Evolutionary conservation across 306 rosid genomes (phyloP), one percentile per base, ranked within the genome.

Genomic region (Cucumis melo): DNA sequence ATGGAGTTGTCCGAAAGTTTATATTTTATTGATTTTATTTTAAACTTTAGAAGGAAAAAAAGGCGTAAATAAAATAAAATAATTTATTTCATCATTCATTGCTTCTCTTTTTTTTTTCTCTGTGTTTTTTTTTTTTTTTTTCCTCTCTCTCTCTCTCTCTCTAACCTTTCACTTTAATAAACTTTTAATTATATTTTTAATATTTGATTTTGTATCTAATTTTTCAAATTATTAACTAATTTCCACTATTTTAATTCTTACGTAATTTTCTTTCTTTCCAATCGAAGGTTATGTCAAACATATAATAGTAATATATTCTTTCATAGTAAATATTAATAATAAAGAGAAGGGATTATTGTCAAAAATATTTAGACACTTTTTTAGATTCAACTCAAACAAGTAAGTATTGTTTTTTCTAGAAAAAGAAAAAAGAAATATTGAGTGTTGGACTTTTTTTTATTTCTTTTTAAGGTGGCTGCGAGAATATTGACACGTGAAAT

Each of bases 1-100:
- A 78, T 73, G 87, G 81, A 84, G 84, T 80, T 83, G 82, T 80
- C 82, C 74, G 38, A 79, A 80, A 75, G 82, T 83, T 78, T 79
- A 77, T 36, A 78, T 85, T 80, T 81, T 77, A 32, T 32, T 81
- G 77, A 63, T 75, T 75, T 73, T 80, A 65, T 51, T 32, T 44
- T 20, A 77, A 51, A 8, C 29, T 27, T 32, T 32, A 32, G 3
- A 32, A 32, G 0, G 5, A 46, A 15, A 50, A 55, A 15, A 55
- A 67, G 55, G 34, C 20, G 39, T 53, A 63, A 74, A 48, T 72
- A 72, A 72, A 72, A 72, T 72, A 72, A 50, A 72, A 72, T 72
- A 72, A 50, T 50, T 72, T 72, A 72, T 72, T 46, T 46, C 38
- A 46, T 46, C 75, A 44, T 70, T 70, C 57, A 46, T 70, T 64